phyloP scores from a whole-genome alignment of 441 rosid species.

The Brassica hybrid region DNA sequence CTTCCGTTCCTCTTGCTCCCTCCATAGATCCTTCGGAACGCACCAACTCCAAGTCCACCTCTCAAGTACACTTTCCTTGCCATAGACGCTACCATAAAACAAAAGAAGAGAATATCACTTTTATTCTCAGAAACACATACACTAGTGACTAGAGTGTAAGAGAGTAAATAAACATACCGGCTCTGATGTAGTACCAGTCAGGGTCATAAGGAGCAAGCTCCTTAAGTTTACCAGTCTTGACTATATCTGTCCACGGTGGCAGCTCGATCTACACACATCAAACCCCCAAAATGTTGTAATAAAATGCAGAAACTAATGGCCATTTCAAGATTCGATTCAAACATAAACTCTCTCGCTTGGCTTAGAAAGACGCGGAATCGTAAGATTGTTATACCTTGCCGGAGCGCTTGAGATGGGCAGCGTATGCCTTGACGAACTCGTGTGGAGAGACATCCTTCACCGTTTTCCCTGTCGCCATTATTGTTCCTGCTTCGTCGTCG shows the following conservation, averaged over 20 bases:
- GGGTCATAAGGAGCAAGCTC: constrained; percentile 98
- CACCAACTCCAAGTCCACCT: constrained; percentile 95
- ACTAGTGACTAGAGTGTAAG: no score
- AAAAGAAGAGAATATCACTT: background rate
- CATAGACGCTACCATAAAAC: constrained; percentile 68
- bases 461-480: background rate
- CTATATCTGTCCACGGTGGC: constrained; percentile 92
- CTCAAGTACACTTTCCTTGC: constrained; percentile 91
- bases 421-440: constrained; percentile 1
- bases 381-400: background rate
- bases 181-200: constrained; percentile 95
- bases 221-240: constrained; percentile 82
- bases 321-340: background rate
- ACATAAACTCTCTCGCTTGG: no score
- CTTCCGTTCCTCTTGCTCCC: constrained; percentile 96
- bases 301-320: background rate
- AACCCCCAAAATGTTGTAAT: no score
- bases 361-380: background rate
- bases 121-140: constrained; percentile 5
- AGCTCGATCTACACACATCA: constrained; percentile 66
- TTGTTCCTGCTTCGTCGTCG: background rate
- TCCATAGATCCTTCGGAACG: constrained; percentile 90
- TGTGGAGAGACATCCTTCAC: constrained; percentile 1
- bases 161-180: constrained; percentile 51
- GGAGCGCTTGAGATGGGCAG: background rate